These are phyloP conservation scores for Silene uniflora DNA, from an alignment of 148 eudicot genomes.

Conservation along the genomic window DNA sequence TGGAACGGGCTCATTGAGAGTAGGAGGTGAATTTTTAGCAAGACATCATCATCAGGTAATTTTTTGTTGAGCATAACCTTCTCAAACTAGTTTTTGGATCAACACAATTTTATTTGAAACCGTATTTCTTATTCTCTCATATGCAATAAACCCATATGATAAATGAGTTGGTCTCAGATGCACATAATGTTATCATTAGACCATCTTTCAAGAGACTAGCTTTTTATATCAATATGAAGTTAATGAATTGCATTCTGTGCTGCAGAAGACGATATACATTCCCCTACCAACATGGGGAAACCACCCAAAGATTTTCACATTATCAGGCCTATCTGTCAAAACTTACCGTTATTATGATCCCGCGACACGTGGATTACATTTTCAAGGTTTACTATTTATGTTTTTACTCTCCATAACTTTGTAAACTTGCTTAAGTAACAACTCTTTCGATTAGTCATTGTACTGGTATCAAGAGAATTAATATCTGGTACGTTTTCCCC, in stretches of 20 bases:
- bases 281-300: slow-evolving; percentile 98
- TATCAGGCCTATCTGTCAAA: slow-evolving; percentile 85
- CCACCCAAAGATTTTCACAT: slow-evolving; percentile 73
- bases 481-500: not conserved
- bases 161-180: no score
- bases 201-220: no score
- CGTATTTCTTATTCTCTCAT: no score
- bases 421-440: not conserved
- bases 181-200: no score
- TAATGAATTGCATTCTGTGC: slow-evolving; percentile 7
- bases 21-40: slow-evolving; percentile 89
- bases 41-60: slow-evolving; percentile 77
- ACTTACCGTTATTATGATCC: slow-evolving; percentile 86
- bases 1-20: slow-evolving; percentile 91
- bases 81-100: not conserved
- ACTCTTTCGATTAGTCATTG: not conserved
- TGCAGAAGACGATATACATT: slow-evolving; percentile 79
- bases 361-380: slow-evolving; percentile 78
- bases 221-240: not conserved
- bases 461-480: not conserved
- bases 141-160: no score
- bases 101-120: not conserved
- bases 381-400: slow-evolving; percentile 45
- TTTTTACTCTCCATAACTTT: not conserved
- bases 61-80: not conserved